Conservation (phyloP, 768 basidiomycete genomes). For the Tephrocybe sp. region DNA sequence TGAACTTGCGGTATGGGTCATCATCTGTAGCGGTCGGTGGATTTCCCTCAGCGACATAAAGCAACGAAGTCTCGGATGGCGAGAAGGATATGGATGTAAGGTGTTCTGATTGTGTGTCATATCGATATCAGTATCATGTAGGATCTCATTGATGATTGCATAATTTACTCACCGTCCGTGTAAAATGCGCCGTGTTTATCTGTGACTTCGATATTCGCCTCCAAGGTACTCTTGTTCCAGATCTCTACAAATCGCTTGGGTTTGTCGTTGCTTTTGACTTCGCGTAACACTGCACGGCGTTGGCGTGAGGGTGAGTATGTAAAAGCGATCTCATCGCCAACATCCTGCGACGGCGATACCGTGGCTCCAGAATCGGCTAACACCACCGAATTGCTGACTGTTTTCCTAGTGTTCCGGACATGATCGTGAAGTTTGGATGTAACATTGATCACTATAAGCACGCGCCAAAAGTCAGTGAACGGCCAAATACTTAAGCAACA, state of each 20-base stretch:
- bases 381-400: constrained; percentile 39
- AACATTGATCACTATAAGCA: constrained; percentile 39
- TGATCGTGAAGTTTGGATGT: constrained; percentile 52
- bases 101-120: constrained; percentile 48
- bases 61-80: constrained; percentile 46
- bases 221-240: constrained; percentile 46
- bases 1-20: constrained; percentile 45
- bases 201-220: constrained; percentile 55
- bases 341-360: constrained; percentile 32
- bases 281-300: constrained; percentile 47
- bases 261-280: constrained; percentile 35
- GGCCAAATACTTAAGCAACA: too few species aligned
- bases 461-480: background rate
- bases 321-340: constrained; percentile 39
- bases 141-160: too few species aligned
- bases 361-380: constrained; percentile 18
- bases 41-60: constrained; percentile 65
- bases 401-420: constrained; percentile 46
- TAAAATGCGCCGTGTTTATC: constrained; percentile 60
- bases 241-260: constrained; percentile 60
- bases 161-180: constrained; percentile 51
- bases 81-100: constrained; percentile 55
- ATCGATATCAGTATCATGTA: background rate
- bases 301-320: constrained; percentile 40
- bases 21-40: constrained; percentile 21